Conservation (phyloP, 1,139 yeast species). For the Geotrichum klebahnii region DNA sequence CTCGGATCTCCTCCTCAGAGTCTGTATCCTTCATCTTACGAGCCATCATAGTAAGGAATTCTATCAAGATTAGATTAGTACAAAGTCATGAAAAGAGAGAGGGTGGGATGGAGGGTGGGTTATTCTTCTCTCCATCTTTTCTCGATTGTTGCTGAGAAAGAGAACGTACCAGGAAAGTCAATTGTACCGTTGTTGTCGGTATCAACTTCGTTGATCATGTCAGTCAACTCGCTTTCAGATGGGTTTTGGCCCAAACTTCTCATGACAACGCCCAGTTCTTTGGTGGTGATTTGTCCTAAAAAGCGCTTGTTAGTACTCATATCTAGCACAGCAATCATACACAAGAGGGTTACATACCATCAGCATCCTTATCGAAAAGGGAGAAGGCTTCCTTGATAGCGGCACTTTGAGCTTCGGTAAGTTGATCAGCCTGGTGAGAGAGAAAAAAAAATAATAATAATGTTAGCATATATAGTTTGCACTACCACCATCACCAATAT, state of each 20-base stretch:
- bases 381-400: constrained; percentile 98
- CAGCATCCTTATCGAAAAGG: constrained; percentile 91
- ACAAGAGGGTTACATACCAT: constrained; percentile 49
- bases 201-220: constrained; percentile 95
- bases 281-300: constrained; percentile 68
- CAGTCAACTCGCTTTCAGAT: constrained; percentile 90
- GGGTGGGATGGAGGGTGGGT: background rate
- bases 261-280: constrained; percentile 97
- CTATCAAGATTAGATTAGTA: constrained; percentile 26
- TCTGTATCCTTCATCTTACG: constrained; percentile 96
- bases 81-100: background rate
- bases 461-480: too few species aligned
- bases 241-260: constrained; percentile 96
- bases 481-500: too few species aligned
- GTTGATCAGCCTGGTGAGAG: constrained; percentile 70
- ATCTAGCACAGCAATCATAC: background rate
- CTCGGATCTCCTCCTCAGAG: constrained; percentile 92
- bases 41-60: constrained; percentile 77
- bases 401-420: constrained; percentile 92
- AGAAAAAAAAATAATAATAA: too few species aligned
- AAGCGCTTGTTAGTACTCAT: constrained; percentile 3
- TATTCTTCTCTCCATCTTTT: too few species aligned
- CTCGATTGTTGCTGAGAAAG: too few species aligned
- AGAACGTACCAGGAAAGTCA: constrained; percentile 34
- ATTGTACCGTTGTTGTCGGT: constrained; percentile 34